Conservation (phyloP, 106 monocot species). For the Alisma plantagoaquatica region DNA sequence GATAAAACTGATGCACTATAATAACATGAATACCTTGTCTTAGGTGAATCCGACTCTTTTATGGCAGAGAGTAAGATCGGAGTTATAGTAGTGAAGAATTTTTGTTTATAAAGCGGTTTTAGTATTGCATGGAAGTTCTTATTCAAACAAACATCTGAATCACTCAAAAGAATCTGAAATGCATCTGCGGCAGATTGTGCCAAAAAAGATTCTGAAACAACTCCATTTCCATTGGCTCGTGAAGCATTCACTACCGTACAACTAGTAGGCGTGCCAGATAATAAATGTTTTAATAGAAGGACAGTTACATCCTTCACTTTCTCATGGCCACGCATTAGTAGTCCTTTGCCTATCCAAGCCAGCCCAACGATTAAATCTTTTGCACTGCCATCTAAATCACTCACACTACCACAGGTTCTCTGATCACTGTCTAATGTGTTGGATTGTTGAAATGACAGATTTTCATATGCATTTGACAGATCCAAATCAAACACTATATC, state of each 20-base stretch:
- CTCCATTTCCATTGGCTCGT: background rate
- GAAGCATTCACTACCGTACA: conserved; percentile 1
- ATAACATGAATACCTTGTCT: conserved; percentile 3
- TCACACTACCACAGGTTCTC: background rate
- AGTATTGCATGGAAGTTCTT: conserved; percentile 68
- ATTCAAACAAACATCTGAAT: conserved; percentile 78
- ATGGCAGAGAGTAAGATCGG: conserved; percentile 60
- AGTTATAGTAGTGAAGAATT: conserved; percentile 59
- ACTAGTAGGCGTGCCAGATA: conserved; percentile 25
- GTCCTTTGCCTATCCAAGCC: conserved; percentile 86
- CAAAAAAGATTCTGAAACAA: conserved; percentile 10
- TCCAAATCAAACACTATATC: conserved; percentile 29
- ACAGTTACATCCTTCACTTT: conserved; percentile 59
- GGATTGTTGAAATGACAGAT: background rate
- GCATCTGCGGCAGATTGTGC: conserved; percentile 72
- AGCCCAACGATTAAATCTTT: conserved; percentile 44
- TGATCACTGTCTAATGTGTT: background rate
- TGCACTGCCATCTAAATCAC: background rate
- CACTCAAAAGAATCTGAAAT: conserved; percentile 65
- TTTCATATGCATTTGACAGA: conserved; percentile 9
- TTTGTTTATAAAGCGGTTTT: conserved; percentile 80
- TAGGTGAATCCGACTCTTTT: conserved; percentile 41
- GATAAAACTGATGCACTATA: background rate
- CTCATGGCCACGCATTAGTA: conserved; percentile 93
- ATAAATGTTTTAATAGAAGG: conserved; percentile 52